These are phyloP conservation scores for Floccularia luteovirens DNA, from an alignment of 768 basidiomycete species.

Conservation along the genomic window DNA sequence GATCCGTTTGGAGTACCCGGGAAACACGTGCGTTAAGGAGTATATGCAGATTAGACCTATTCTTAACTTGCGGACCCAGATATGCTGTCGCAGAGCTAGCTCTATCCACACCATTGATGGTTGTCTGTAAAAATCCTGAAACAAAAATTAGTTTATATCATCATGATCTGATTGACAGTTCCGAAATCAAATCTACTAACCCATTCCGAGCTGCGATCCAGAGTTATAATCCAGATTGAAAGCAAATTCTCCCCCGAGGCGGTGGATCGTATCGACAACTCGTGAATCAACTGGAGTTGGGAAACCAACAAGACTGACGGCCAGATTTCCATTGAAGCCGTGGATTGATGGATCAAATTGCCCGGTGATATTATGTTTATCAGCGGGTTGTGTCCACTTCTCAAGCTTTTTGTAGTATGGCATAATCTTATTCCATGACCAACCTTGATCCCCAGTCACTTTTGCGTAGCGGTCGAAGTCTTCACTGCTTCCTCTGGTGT, in stretches of 20 bases:
- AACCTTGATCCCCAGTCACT: not conserved
- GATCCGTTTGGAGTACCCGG: constrained; percentile 7
- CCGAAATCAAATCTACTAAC: not conserved
- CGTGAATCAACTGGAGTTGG: not conserved
- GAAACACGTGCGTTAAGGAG: constrained; percentile 11
- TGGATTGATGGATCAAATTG: not conserved
- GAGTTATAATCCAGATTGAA: not conserved
- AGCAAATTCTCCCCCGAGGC: not conserved
- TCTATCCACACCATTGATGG: constrained; percentile 6
- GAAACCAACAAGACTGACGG: not conserved
- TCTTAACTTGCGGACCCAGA: constrained; percentile 5
- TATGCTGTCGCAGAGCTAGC: constrained; percentile 11
- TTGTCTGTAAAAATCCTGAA: constrained; percentile 8
- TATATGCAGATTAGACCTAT: constrained; percentile 10
- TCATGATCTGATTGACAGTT: not conserved
- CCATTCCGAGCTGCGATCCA: not conserved
- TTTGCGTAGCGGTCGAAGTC: constrained; percentile 6
- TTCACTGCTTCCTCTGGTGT: constrained; percentile 4
- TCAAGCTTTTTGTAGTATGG: constrained; percentile 5
- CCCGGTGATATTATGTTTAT: constrained; percentile 1
- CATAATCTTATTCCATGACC: constrained; percentile 4
- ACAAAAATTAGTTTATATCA: not conserved
- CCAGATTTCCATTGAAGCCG: not conserved
- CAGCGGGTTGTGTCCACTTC: not conserved
- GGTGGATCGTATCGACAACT: not conserved